Percentiles rank a stretch among this genome's conserved stretches.
Conservation (phyloP, 192 early-diverging fungal genomes). For the Haplosporangium gracile region DNA sequence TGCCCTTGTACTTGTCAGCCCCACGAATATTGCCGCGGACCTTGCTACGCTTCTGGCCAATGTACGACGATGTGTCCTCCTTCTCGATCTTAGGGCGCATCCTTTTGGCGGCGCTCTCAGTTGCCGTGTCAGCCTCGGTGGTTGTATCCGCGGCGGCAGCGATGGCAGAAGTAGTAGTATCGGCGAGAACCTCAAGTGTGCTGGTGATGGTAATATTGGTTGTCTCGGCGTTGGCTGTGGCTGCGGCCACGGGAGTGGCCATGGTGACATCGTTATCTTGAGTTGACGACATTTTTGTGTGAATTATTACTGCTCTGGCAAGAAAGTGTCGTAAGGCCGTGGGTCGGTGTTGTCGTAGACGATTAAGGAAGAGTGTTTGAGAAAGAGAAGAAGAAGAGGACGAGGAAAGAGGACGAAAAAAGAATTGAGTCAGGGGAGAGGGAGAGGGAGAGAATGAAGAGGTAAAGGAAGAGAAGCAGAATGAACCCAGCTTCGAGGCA, state of each 20-base stretch:
- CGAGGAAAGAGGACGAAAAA: background rate
- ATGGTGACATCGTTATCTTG: conserved; percentile 13
- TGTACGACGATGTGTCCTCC: conserved; percentile 44
- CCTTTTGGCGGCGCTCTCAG: conserved; percentile 40
- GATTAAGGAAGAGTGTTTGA: background rate
- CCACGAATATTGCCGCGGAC: conserved; percentile 52
- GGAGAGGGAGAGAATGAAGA: background rate
- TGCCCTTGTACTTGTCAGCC: conserved; percentile 54
- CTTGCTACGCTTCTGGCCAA: conserved; percentile 45
- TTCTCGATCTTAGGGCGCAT: conserved; percentile 18
- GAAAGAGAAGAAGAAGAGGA: background rate
- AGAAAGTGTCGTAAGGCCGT: background rate
- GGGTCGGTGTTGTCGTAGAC: background rate
- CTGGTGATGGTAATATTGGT: background rate
- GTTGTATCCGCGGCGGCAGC: background rate
- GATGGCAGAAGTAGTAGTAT: background rate
- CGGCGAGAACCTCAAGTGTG: background rate
- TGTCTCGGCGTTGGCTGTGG: no score
- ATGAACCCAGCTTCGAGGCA: background rate
- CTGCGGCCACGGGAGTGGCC: background rate
- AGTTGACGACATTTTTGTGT: conserved; percentile 8
- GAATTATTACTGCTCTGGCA: background rate
- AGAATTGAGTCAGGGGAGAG: background rate
- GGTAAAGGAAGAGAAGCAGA: conserved; percentile 1
- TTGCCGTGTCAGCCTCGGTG: background rate